Conservation (phyloP, 2,329 filamentous ascomycete species). For the Nemania sp. region DNA sequence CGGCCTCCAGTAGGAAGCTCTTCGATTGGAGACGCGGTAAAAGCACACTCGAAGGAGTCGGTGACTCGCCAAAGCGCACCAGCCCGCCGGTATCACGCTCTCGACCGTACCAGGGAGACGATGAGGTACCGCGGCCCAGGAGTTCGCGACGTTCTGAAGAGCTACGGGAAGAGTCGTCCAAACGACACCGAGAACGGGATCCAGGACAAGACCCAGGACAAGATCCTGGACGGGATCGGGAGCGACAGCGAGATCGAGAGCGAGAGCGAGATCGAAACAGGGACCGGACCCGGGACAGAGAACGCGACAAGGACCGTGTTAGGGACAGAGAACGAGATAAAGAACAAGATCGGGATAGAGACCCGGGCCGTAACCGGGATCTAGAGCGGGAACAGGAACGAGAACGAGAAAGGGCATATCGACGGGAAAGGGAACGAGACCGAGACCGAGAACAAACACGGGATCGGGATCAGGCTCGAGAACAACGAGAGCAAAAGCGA, state of each 20-base stretch:
- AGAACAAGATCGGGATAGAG: background rate
- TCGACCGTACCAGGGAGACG: conserved; percentile 30
- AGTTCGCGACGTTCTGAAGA: conserved; percentile 22
- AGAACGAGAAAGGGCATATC: background rate
- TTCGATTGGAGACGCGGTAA: conserved; percentile 47
- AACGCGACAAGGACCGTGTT: background rate
- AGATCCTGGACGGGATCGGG: background rate
- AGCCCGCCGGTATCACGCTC: conserved; percentile 28
- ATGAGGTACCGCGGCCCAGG: conserved; percentile 17
- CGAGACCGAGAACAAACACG: background rate
- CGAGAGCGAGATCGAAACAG: background rate
- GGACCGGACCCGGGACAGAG: background rate
- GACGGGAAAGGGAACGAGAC: too few relatives aligned
- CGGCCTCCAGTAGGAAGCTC: conserved; percentile 44
- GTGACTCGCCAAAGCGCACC: conserved; percentile 37
- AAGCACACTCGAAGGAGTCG: conserved; percentile 36
- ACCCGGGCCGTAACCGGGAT: background rate
- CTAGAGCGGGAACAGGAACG: background rate
- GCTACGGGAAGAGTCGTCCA: conserved; percentile 24
- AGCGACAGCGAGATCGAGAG: background rate
- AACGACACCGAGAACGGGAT: conserved; percentile 22
- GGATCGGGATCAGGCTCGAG: too few relatives aligned
- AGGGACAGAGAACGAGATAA: background rate
- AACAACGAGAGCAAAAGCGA: background rate
- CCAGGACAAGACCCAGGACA: background rate